These are phyloP conservation scores for Zymoseptoria brevis DNA, from an alignment of 2,329 filamentous ascomycete genomes.

Conservation along the genomic window DNA sequence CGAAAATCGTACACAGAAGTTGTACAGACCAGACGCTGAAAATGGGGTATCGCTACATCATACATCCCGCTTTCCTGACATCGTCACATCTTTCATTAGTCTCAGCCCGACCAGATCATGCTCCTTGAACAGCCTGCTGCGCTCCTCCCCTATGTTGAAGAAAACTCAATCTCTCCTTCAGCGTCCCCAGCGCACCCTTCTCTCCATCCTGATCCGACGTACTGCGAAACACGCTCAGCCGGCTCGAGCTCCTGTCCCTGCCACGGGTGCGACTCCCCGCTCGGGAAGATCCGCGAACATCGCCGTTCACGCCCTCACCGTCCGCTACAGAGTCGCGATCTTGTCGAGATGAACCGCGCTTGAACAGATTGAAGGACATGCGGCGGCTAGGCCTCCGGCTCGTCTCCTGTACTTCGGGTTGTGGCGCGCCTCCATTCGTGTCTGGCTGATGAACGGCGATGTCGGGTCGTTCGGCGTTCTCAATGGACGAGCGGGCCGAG, in stretches of 20 bases:
- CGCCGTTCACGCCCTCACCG: constrained; percentile 7
- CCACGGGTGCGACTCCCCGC: constrained; percentile 13
- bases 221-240: constrained; percentile 22
- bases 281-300: constrained; percentile 20
- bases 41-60: background rate
- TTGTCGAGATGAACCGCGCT: constrained; percentile 26
- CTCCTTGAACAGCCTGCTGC: too few species aligned
- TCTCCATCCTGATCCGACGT: constrained; percentile 7
- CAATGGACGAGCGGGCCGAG: constrained; percentile 16
- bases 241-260: constrained; percentile 19
- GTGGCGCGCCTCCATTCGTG: constrained; percentile 3
- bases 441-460: constrained; percentile 6
- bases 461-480: constrained; percentile 3
- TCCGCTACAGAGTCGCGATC: constrained; percentile 10
- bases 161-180: constrained; percentile 59
- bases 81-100: background rate
- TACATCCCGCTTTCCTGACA: background rate
- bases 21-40: background rate
- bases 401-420: constrained; percentile 6
- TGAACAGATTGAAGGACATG: constrained; percentile 22
- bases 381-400: constrained; percentile 10
- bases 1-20: background rate
- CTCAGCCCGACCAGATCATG: background rate
- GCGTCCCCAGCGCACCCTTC: constrained; percentile 19
- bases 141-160: background rate